Base-by-base conservation (phyloP, 1,139 yeast species). In the Blastobotrys indianensis region DNA sequence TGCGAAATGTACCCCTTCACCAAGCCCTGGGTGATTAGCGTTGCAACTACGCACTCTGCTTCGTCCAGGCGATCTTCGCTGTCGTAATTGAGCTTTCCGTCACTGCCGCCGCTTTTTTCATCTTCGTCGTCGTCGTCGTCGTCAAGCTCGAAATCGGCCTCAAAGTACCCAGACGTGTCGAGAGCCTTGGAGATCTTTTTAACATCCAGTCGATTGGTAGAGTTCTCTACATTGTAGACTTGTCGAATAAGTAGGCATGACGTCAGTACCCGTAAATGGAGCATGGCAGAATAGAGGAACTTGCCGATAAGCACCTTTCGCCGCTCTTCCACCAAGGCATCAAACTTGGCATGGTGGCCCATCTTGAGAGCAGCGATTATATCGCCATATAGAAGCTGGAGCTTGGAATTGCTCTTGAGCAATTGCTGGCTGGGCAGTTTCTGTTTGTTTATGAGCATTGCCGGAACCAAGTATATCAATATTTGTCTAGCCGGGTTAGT, bases 1-100 rank as follows among this genome's bases (percentile, higher is more conserved):
- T 86, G 94, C 6, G 95, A 84, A 20, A 90, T 67, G 63, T 88
- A 90, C 1, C 97, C 97, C 65, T 85, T 87, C 49, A 88, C 70
- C 47, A 67, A 68, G 9, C 86, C 85, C 37, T 65, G 66, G 42
- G 74, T 70, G 13, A 90, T 86, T 56, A 85, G 65, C 47, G 76
- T 76, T 0, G 96, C 90, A 36, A 88, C 56, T 23, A 77, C 65
- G 53, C 94, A 80, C 65, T 90, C 97, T 4, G 83, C 71, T 43
- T 79, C 81, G 54, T 79, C 82, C 31, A 67, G 54, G 15, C 50
- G 48, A 17, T 44, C 48, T 34, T 50, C 49, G 23, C 39, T 48
- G 33, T 39, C 47, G 20, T 47, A 50, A 39, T 49, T 50, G 25
- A 20, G 25, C 25, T 20, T 20, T 4, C 25, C 25, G n/a, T n/a